Conservation (phyloP, 495 filamentous ascomycete genomes). For the Evernia prunastri region DNA sequence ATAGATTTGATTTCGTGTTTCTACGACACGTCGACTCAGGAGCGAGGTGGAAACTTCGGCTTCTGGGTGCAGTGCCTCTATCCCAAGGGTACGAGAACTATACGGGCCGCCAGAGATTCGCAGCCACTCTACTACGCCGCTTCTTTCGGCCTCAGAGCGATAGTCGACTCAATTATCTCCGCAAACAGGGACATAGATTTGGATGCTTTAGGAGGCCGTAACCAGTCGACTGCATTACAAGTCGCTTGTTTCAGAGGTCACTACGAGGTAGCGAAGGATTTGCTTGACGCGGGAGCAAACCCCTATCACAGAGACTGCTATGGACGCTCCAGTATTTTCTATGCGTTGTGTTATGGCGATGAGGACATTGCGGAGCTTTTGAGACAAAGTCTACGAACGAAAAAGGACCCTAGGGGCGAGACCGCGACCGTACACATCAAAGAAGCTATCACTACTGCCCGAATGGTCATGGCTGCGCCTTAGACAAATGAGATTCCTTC, state of each 20-base stretch:
- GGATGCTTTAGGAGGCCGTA: not conserved
- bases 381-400: not conserved
- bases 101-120: not conserved
- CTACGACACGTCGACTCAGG: not conserved
- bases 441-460: not conserved
- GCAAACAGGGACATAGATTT: not conserved
- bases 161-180: not conserved
- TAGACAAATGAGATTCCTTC: not conserved
- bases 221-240: not conserved
- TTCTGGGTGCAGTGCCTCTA: constrained; percentile 7
- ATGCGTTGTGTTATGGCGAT: not conserved
- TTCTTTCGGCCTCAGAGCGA: constrained; percentile 5
- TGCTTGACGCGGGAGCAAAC: not conserved
- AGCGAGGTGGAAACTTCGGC: constrained; percentile 1
- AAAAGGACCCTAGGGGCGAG: not conserved
- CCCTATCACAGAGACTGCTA: not conserved
- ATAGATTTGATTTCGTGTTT: not conserved
- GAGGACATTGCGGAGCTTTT: not conserved
- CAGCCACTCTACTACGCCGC: constrained; percentile 7
- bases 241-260: not conserved
- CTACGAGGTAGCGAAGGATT: not conserved
- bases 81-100: not conserved
- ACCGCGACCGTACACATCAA: not conserved
- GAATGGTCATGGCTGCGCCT: not conserved
- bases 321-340: not conserved